These are phyloP conservation scores for Solanum pimpinellifolium DNA, from an alignment of 257 asterid species.

Conservation along the genomic window DNA sequence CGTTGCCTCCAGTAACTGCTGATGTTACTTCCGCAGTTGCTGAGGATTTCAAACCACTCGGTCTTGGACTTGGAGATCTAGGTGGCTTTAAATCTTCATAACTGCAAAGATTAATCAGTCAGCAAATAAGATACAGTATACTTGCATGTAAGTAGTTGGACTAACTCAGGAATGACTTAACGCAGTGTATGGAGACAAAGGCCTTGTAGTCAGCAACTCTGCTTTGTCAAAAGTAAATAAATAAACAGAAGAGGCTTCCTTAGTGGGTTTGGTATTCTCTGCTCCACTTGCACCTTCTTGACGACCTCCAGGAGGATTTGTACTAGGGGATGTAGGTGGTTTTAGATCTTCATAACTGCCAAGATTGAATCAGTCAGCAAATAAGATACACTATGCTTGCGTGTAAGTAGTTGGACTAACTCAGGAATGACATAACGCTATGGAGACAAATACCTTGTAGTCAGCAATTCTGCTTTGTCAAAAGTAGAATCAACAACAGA, in stretches of 20 bases:
- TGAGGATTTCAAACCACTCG: conserved; percentile 29
- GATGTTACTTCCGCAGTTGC: conserved; percentile 12
- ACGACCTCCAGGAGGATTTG: conserved; percentile 2
- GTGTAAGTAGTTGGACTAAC: not conserved
- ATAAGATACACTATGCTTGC: not conserved
- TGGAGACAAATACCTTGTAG: conserved; percentile 8
- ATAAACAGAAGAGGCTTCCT: not conserved
- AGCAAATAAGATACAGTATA: not conserved
- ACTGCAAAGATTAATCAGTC: conserved; percentile 16
- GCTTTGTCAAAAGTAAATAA: not conserved
- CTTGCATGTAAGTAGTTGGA: not conserved
- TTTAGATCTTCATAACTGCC: conserved; percentile 57
- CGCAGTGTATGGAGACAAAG: conserved; percentile 19
- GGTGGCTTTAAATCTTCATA: conserved; percentile 71
- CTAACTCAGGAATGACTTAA: conserved; percentile 1
- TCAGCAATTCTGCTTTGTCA: not conserved
- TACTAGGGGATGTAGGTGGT: conserved; percentile 56
- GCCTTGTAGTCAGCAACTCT: not conserved
- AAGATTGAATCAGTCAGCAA: conserved; percentile 3
- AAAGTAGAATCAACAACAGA: not conserved
- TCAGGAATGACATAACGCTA: conserved; percentile 3
- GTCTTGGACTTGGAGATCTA: conserved; percentile 52
- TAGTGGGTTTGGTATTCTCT: not conserved
- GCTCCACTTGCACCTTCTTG: not conserved
- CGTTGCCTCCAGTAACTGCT: conserved; percentile 16